Base-by-base conservation (phyloP, 306 rosid genomes). In the Castanea crenata region DNA sequence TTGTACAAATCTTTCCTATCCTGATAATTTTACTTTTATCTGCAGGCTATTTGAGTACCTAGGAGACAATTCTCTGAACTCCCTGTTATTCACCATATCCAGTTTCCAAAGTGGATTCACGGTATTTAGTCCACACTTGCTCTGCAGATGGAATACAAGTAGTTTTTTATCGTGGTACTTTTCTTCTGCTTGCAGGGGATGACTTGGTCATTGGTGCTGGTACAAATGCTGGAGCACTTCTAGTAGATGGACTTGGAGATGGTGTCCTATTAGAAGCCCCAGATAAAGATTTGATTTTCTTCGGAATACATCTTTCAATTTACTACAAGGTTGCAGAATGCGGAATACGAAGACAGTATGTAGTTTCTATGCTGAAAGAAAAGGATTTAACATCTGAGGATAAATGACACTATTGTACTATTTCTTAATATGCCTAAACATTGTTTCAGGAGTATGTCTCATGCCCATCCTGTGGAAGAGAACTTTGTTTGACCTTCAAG, bases 381-480 rank as follows among this genome's bases (percentile, higher is more conserved):
- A 18, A 64, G 31, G 52, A 70, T 72, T 64, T 61, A 46, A 25
- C 34, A 52, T 76, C 38, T 52, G 19, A 52, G 58, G 1, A 52
- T 64, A n/a, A 41, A 58, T 55, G 78, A 68, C 57, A 7, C 27
- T 61, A n/a, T 63, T 5, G 4, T 35, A 41, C 32, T 4, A 3
- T 56, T 83, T 80, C 76, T 19, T 57, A 23, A 55, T 69, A 70
- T 78, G 83, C 71, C 14, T 76, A 41, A 74, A 19, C 46, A 63
- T 77, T 71, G 78, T 78, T 87, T 85, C 91, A 95, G 99, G 99
- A 95, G 87, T 95, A 93, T 18, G 99, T 95, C 20, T 95, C 99
- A 18, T 95, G 99, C 85, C 99, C 99, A 76, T 95, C 99, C 32
- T 95, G 99, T 58, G 99, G 99, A n/a, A 89, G 99, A 88, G 99